A percentile compares a stretch with the other conserved stretches of the same genome.
Conservation (phyloP, 352 stramenopile species). For the Phytophthora sp. region DNA sequence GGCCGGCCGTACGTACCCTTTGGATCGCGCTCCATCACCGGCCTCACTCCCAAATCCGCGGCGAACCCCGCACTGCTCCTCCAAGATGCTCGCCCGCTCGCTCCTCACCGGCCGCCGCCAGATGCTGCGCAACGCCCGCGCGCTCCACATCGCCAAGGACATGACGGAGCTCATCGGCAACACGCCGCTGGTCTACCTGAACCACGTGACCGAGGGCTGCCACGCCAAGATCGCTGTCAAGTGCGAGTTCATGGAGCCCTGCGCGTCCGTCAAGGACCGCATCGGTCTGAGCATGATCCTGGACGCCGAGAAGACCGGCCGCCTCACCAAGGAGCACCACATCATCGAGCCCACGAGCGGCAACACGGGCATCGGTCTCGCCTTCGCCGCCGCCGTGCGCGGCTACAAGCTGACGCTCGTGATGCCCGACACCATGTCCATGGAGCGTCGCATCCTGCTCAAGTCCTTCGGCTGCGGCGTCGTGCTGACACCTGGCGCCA, state of each 20-base stretch:
- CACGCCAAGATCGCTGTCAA: constrained; percentile 85
- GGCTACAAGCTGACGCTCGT: constrained; percentile 27
- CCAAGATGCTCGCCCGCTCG: constrained; percentile 32
- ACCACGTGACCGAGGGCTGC: constrained; percentile 74
- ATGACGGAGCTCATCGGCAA: constrained; percentile 94
- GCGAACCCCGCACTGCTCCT: not conserved
- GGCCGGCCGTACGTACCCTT: not conserved
- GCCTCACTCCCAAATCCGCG: constrained; percentile 25
- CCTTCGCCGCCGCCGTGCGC: constrained; percentile 10
- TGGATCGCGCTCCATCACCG: not conserved
- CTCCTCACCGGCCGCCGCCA: constrained; percentile 18
- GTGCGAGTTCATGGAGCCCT: constrained; percentile 88
- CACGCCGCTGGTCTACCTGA: constrained; percentile 93
- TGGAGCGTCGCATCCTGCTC: constrained; percentile 29
- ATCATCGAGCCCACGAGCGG: constrained; percentile 91
- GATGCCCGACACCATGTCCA: constrained; percentile 28
- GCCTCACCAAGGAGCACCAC: constrained; percentile 62
- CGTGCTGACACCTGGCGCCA: constrained; percentile 56
- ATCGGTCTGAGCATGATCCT: constrained; percentile 86
- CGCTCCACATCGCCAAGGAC: constrained; percentile 86
- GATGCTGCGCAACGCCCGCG: constrained; percentile 42
- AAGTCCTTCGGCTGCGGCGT: constrained; percentile 12
- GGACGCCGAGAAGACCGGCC: constrained; percentile 62
- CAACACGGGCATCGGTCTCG: constrained; percentile 19
- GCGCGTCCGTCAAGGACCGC: constrained; percentile 81